Base-by-base conservation (phyloP, 2,329 filamentous ascomycete genomes). In the Colletotrichum chlorophyti region DNA sequence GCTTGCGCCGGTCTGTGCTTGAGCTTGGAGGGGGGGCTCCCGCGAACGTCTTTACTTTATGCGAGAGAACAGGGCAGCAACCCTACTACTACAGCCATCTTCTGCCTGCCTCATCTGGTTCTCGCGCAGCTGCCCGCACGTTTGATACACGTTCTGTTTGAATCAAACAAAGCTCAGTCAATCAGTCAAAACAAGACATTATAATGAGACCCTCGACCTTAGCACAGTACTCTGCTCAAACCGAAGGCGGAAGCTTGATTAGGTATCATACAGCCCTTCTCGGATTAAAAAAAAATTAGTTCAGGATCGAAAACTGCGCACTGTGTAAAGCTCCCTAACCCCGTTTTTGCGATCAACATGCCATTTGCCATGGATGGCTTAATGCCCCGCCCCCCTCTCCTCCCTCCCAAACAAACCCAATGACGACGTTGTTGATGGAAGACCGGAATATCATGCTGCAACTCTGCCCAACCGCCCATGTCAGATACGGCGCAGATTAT, bases 41-140 rank as follows among this genome's bases (percentile, higher is more conserved):
- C n/a, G 29, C 48, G 12, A 42, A 10, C 19, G 35, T 10, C 21
- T 23, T 19, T 26, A 24, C 32, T 29, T 41, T 35, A 58, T 58
- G 41, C 54, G 54, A 42, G 38, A 34, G 32, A 21, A 29, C n/a
- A 58, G 55, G 55, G 55, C 55, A 58, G 41, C 35, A 58, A 58
- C 55, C 55, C 55, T 58, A n/a, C n/a, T n/a, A n/a, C n/a, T n/a
- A n/a, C n/a, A 8, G 17, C 31, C 29, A 29, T n/a, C 24, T 14
- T 6, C 31, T 24, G 35, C 9, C 37, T 29, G 37, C 23, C 29
- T 31, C 29, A 24, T 31, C 24, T 34, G 31, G 15, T 46, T 29
- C 27, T 27, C 15, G 34, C 23, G 12, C n/a, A 19, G n/a, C 47
- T 19, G 40, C 24, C 19, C 31, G 38, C 47, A 45, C 34, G 19